phyloP scores from a whole-genome alignment of 768 basidiomycete genomes.

The Hericium coralloides region DNA sequence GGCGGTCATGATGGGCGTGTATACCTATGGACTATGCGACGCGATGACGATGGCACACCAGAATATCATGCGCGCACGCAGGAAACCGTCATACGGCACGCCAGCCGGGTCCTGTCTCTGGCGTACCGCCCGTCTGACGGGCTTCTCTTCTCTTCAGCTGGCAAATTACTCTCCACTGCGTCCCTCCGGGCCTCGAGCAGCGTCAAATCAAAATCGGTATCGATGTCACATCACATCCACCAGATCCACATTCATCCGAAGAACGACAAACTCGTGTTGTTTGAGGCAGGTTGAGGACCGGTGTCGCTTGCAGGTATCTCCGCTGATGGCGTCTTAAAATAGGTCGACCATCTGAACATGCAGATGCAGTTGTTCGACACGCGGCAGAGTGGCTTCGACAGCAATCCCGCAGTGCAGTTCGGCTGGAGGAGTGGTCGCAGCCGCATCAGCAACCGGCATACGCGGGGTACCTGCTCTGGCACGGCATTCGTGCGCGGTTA shows the following conservation, averaged over 20 bases:
- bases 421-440: constrained; percentile 24
- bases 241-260: constrained; percentile 41
- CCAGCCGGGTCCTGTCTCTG: constrained; percentile 27
- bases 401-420: constrained; percentile 34
- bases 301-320: constrained; percentile 1
- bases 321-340: constrained; percentile 11
- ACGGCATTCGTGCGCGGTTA: constrained; percentile 38
- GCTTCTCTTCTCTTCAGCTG: constrained; percentile 27
- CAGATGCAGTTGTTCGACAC: constrained; percentile 43
- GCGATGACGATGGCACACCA: constrained; percentile 9
- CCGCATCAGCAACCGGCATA: constrained; percentile 17
- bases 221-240: constrained; percentile 29
- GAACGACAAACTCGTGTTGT: constrained; percentile 27
- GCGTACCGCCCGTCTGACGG: constrained; percentile 28
- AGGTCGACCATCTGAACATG: constrained; percentile 41
- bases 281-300: constrained; percentile 34
- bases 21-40: constrained; percentile 29
- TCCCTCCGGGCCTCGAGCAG: constrained; percentile 29
- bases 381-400: constrained; percentile 30
- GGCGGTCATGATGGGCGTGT: constrained; percentile 39
- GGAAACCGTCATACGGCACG: constrained; percentile 20
- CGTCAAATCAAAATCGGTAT: constrained; percentile 19
- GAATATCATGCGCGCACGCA: not conserved
- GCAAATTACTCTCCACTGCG: constrained; percentile 23
- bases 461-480: constrained; percentile 31